These are phyloP conservation scores for Plectranthus barbatus DNA, from an alignment of 257 asterid genomes.

Conservation along the genomic window DNA sequence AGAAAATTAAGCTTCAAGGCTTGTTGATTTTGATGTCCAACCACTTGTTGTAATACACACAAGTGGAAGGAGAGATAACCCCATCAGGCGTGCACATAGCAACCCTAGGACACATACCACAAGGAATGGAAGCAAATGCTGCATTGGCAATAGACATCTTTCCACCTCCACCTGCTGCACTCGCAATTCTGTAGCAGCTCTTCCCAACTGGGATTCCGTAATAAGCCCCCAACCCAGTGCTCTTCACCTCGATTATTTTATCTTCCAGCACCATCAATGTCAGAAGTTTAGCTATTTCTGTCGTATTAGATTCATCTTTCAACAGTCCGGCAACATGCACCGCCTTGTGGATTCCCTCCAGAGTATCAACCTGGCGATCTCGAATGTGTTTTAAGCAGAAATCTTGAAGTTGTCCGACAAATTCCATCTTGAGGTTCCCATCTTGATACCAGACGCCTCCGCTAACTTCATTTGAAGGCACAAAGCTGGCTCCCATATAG, in stretches of 20 bases:
- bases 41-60: background rate
- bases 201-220: slow-evolving; percentile 42
- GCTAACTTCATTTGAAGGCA: too few species aligned
- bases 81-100: slow-evolving; percentile 39
- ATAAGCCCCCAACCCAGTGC: slow-evolving; percentile 65
- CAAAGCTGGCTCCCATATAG: too few species aligned
- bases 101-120: slow-evolving; percentile 64
- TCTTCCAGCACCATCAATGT: slow-evolving; percentile 47
- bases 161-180: too few species aligned
- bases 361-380: background rate
- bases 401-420: background rate
- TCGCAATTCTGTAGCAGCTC: slow-evolving; percentile 40
- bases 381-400: background rate
- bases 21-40: background rate
- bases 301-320: slow-evolving; percentile 20
- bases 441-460: slow-evolving; percentile 40
- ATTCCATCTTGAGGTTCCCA: slow-evolving; percentile 43
- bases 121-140: slow-evolving; percentile 59
- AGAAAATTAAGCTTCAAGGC: background rate
- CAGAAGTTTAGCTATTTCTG: slow-evolving; percentile 39
- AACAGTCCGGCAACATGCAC: slow-evolving; percentile 11
- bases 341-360: slow-evolving; percentile 26
- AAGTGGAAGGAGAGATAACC: background rate
- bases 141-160: slow-evolving; percentile 31
- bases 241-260: slow-evolving; percentile 58